These are phyloP conservation scores for Myxozyma monticola DNA, from an alignment of 805 yeast genomes.

Conservation along the genomic window DNA sequence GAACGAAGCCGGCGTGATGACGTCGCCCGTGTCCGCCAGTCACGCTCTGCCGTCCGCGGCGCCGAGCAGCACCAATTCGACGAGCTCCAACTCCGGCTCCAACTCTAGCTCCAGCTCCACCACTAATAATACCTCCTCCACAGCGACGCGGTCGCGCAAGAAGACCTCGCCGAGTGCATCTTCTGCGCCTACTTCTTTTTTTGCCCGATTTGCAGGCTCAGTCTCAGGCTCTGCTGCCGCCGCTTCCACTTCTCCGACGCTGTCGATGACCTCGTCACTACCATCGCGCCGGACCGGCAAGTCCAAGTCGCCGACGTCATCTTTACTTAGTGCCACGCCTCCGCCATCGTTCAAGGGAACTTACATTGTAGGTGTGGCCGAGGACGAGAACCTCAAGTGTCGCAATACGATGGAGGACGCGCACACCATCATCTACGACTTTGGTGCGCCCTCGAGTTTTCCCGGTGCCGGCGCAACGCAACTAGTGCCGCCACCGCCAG, in stretches of 20 bases:
- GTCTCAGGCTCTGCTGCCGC: slow-evolving; percentile 6
- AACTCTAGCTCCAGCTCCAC: too few species aligned
- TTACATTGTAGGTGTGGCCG: slow-evolving; percentile 88
- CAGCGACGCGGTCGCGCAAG: too few species aligned
- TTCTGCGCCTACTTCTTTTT: slow-evolving; percentile 15
- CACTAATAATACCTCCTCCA: not conserved
- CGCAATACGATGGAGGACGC: slow-evolving; percentile 95
- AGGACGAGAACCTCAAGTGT: slow-evolving; percentile 76
- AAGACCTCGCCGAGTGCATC: too few species aligned
- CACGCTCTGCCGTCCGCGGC: not conserved
- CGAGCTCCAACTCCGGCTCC: not conserved
- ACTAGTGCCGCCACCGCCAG: not conserved
- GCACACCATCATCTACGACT: slow-evolving; percentile 88
- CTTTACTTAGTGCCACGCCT: not conserved
- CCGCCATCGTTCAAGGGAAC: slow-evolving; percentile 39
- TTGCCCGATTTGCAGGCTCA: slow-evolving; percentile 13
- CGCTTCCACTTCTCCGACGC: slow-evolving; percentile 4
- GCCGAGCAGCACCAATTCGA: not conserved
- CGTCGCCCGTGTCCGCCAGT: not conserved
- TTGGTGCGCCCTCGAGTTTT: slow-evolving; percentile 55
- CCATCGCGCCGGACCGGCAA: slow-evolving; percentile 2
- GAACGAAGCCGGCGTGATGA: too few species aligned
- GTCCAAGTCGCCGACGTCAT: slow-evolving; percentile 1
- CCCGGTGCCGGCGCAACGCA: not conserved
- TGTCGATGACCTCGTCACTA: slow-evolving; percentile 9